Base-by-base conservation (phyloP, 371 early-diverging fungal genomes). In the Mucor velutinosus region DNA sequence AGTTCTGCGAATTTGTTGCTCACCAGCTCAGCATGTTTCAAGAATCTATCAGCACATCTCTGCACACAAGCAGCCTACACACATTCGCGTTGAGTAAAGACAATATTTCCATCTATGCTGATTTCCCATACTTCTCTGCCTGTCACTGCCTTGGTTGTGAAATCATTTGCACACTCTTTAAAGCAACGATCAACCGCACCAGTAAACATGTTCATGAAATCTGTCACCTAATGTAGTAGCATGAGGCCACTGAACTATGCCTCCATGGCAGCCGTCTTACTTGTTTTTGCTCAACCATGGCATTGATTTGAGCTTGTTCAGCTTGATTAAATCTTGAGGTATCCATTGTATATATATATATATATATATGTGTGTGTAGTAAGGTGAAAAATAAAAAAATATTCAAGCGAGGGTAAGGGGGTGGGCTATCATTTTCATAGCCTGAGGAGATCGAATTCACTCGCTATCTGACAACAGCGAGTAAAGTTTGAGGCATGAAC, bases 11-110 rank as follows among this genome's bases (percentile, higher is more conserved):
- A 97, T 56, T 95, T 87, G 70, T 86, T 84, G 58, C 92, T 89
- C 17, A 95, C 90, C 21, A 96, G 90, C 81, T 95, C 94, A 70
- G 94, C 89, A 76, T 94, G 90, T 85, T 94, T 93, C 80, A 97
- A 82, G 86, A 95, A 95, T 83, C 95, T 95, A 75, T 94, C 94
- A 15, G 94, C 89, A 78, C 98, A 97, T 63, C 87, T 86, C 67
- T 83, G 80, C 45, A 94, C 83, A 83, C 98, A 97, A 10, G 85
- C 80, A 65, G 89, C 87, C 93, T 92, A 75, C 45, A 23, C 4
- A 53, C 5, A 41, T 41, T 2, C 41, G 5, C 14, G 29, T 33
- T 29, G 30, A 15, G 14, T 63, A 35, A 29, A 14, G 53, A 33
- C n/a, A 1, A 7, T 17, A 8, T 12, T 53, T 3, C 19, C 55